These are phyloP conservation scores for Penicillium occitanis DNA, from an alignment of 2,329 filamentous ascomycete genomes.

Conservation along the genomic window DNA sequence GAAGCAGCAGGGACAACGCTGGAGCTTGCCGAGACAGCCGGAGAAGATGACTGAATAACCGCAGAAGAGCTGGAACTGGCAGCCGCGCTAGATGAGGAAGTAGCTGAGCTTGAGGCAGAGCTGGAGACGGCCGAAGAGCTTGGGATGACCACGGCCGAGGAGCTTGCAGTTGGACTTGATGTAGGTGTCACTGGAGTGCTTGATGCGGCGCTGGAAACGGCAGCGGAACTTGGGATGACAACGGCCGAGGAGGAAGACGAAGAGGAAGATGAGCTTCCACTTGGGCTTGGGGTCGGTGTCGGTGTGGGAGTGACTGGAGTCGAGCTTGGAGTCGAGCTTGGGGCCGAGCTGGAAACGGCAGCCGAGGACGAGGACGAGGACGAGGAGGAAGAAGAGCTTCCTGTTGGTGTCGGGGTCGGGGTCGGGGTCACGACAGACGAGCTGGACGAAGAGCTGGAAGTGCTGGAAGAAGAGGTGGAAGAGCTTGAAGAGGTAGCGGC, in stretches of 20 bases:
- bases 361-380: neutral
- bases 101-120: constrained; percentile 1
- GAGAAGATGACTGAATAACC: constrained; percentile 1
- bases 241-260: neutral
- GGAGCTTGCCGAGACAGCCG: neutral
- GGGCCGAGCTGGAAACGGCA: neutral
- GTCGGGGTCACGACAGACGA: neutral
- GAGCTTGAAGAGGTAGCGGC: constrained; percentile 6
- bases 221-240: neutral
- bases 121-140: constrained; percentile 2
- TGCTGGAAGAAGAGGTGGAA: neutral
- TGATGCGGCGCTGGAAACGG: neutral
- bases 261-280: neutral
- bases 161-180: neutral
- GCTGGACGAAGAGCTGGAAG: constrained; percentile 8
- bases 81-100: neutral
- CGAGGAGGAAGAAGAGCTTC: no score
- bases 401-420: neutral
- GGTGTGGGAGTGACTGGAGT: neutral
- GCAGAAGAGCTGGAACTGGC: constrained; percentile 4
- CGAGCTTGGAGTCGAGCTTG: no score
- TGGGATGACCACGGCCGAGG: constrained; percentile 5
- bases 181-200: neutral
- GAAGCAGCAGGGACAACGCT: constrained; percentile 4
- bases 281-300: neutral